Evolutionary conservation across 106 monocot genomes (phyloP), one percentile per base, ranked within the genome.

Genomic region (Agapanthus africanus): DNA sequence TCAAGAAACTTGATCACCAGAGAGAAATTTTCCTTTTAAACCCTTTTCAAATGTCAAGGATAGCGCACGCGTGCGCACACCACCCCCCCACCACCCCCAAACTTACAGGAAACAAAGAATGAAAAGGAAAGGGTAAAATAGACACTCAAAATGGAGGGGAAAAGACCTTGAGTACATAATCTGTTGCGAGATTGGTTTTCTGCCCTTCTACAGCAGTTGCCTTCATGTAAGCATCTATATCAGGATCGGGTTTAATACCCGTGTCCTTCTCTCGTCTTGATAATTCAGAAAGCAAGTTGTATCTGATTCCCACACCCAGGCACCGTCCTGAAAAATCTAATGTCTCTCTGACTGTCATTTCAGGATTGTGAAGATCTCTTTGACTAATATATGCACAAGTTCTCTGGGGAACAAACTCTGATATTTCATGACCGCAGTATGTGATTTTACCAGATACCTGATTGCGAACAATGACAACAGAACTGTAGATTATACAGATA

Each of bases 301-400:
- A 82, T 61, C 86, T 83, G 4, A 75, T 80, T 21, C 91, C 95
- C 16, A 84, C 81, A 39, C 69, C 73, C 54, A 91, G 70, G 54
- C 88, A 97, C 11, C 84, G 64, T 21, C 78, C 84, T 2, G 95
- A 88, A 74, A 97, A 97, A 76, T 89, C 84, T 4, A 91, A 52
- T 0, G 86, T 97, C 70, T 91, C 91, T 56, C 91, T 71, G 57
- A 97, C 95, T 11, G 95, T 91, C 91, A 97, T 80, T 70, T 97
- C 91, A 14, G 78, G 79, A 60, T 69, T 80, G 74, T 91, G 95
- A 47, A 89, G 81, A 64, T 97, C 88, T 15, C 86, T 65, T 63
- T 97, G 95, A 57, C 91, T 80, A n/a, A 97, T 86, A 74, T 97
- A 97, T 21, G 95, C 88, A 50, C 80, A 80, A 22, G 91, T 91